Evolutionary conservation across 257 asterid genomes (phyloP).

Genomic region (Primulina huaijiensis): DNA sequence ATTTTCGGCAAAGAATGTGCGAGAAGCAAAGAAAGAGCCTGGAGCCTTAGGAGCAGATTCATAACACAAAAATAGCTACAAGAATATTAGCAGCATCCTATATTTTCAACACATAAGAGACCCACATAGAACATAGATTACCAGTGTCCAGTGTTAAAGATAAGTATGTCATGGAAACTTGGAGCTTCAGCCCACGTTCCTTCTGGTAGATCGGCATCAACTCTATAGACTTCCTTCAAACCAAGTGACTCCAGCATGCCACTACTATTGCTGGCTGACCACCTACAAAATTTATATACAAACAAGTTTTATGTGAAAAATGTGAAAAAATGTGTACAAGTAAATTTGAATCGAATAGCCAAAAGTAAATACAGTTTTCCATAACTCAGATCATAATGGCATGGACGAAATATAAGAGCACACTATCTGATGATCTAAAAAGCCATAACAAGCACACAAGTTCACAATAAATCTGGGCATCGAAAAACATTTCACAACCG

Average conservation of each 20-base stretch:
- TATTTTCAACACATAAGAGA: neutral
- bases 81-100: constrained; percentile 10
- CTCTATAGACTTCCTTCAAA: constrained; percentile 80
- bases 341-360: constrained; percentile 1
- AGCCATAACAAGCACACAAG: constrained; percentile 2
- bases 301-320: constrained; percentile 21
- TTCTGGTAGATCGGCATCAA: constrained; percentile 88
- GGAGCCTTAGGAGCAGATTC: constrained; percentile 18
- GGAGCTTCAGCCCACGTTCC: constrained; percentile 87
- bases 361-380: neutral
- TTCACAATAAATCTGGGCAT: constrained; percentile 3
- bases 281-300: constrained; percentile 42
- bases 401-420: constrained; percentile 6
- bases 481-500: neutral
- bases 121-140: constrained; percentile 27
- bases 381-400: constrained; percentile 12
- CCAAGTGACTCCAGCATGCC: constrained; percentile 84
- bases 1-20: constrained; percentile 2
- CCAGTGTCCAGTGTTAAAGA: constrained; percentile 98
- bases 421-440: neutral
- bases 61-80: constrained; percentile 12
- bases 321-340: neutral
- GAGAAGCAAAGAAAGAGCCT: constrained; percentile 15
- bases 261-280: constrained; percentile 60
- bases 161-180: constrained; percentile 67